Conservation (phyloP, 805 yeast genomes). For the Blastobotrys attinorum region DNA sequence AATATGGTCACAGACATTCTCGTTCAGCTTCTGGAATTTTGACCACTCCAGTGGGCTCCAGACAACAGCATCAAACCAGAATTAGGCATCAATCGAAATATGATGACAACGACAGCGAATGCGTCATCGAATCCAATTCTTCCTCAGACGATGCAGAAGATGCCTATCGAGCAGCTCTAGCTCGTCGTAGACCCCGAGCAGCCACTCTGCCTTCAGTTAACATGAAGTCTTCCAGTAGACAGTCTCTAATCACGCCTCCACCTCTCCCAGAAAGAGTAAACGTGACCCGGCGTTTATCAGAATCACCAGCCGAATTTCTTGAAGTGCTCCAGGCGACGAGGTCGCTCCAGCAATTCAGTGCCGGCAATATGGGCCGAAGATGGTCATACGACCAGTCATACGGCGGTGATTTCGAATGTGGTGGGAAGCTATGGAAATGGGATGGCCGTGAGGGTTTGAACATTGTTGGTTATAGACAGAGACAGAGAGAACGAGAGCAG, state of each 20-base stretch:
- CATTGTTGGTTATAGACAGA: conserved; percentile 16
- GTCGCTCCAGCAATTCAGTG: conserved; percentile 33
- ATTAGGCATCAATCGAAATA: background rate
- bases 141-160: conserved; percentile 5
- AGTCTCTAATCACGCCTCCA: conserved; percentile 20
- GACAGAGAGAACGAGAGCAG: too few relatives aligned
- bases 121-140: conserved; percentile 5
- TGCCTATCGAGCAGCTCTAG: background rate
- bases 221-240: too few relatives aligned
- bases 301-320: conserved; percentile 29
- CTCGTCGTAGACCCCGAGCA: conserved; percentile 2
- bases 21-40: background rate
- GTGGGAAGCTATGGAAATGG: conserved; percentile 33
- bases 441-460: conserved; percentile 30
- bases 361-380: conserved; percentile 20
- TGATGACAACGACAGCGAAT: background rate
- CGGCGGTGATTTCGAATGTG: conserved; percentile 33
- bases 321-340: conserved; percentile 36
- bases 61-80: background rate
- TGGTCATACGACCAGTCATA: conserved; percentile 14
- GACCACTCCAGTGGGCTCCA: background rate
- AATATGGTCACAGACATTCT: background rate
- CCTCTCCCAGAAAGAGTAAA: conserved; percentile 27
- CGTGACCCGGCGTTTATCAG: conserved; percentile 15
- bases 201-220: background rate